Evolutionary conservation across 1,284 basidiomycete genomes (phyloP).

Genomic region (Phlebopus sp.): DNA sequence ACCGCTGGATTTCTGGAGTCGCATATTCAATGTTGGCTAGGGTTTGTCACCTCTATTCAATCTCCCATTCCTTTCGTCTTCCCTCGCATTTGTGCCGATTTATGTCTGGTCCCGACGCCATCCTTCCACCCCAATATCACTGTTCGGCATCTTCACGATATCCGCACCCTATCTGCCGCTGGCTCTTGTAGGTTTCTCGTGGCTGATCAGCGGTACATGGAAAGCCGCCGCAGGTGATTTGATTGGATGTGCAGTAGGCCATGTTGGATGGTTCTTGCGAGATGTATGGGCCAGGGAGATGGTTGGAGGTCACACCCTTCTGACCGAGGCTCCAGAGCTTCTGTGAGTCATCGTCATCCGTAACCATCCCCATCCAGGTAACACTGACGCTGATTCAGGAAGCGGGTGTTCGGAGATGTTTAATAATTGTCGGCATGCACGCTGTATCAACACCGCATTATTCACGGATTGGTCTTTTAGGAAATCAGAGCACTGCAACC

Average conservation of each 20-base stretch:
- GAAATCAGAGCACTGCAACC: neutral
- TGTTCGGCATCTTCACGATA: constrained; percentile 93
- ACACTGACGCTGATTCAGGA: constrained; percentile 38
- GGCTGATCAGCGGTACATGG: constrained; percentile 87
- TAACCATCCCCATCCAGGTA: neutral
- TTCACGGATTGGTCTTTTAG: neutral
- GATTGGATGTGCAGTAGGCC: constrained; percentile 86
- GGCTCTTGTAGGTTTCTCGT: constrained; percentile 85
- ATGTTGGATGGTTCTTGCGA: constrained; percentile 89
- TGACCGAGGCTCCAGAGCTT: constrained; percentile 74
- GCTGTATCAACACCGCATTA: constrained; percentile 11
- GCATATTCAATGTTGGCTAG: constrained; percentile 39
- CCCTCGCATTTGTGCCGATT: constrained; percentile 90
- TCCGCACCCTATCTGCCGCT: constrained; percentile 94
- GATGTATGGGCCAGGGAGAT: constrained; percentile 96
- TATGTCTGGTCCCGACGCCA: constrained; percentile 97
- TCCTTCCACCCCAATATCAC: constrained; percentile 89
- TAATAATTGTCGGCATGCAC: constrained; percentile 18
- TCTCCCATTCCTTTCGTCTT: constrained; percentile 86
- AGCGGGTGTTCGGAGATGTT: constrained; percentile 62
- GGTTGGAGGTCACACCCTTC: constrained; percentile 68
- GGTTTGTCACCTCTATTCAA: constrained; percentile 82
- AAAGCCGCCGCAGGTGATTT: constrained; percentile 83
- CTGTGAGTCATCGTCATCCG: constrained; percentile 58
- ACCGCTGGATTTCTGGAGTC: neutral